Evolutionary conservation across 139 green algal species (phyloP).

Genomic region (Penium margaritaceum): DNA sequence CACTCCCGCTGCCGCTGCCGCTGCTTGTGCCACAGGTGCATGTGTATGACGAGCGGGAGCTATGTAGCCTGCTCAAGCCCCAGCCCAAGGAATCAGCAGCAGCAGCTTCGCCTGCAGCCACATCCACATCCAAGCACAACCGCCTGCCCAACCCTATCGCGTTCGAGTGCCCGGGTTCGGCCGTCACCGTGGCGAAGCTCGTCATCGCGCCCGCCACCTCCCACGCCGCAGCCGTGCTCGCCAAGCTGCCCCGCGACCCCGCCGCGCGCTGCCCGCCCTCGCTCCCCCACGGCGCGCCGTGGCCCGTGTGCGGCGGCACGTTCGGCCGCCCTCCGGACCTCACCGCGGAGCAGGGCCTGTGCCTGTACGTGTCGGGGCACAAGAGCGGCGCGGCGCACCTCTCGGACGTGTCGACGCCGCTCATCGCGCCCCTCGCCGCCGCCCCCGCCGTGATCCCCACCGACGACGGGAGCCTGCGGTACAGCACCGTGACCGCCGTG

Average conservation of each 20-base stretch:
- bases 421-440: background rate
- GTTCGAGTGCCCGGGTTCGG: constrained; percentile 7
- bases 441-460: background rate
- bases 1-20: too few species aligned
- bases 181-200: constrained; percentile 5
- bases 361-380: constrained; percentile 4
- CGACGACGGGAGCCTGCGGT: background rate
- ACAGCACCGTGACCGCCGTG: background rate
- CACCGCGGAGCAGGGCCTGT: background rate
- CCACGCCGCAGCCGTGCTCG: background rate
- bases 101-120: background rate
- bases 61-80: too few species aligned
- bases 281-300: background rate
- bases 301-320: background rate
- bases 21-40: constrained; percentile 4
- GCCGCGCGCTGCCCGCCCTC: background rate
- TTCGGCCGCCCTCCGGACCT: background rate
- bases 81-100: too few species aligned
- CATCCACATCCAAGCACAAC: background rate
- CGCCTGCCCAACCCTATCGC: background rate
- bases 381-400: background rate
- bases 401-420: background rate
- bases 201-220: background rate
- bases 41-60: constrained; percentile 14
- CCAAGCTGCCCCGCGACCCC: background rate